Conservation (phyloP, 1,139 yeast species). For the Hansenula sp. region DNA sequence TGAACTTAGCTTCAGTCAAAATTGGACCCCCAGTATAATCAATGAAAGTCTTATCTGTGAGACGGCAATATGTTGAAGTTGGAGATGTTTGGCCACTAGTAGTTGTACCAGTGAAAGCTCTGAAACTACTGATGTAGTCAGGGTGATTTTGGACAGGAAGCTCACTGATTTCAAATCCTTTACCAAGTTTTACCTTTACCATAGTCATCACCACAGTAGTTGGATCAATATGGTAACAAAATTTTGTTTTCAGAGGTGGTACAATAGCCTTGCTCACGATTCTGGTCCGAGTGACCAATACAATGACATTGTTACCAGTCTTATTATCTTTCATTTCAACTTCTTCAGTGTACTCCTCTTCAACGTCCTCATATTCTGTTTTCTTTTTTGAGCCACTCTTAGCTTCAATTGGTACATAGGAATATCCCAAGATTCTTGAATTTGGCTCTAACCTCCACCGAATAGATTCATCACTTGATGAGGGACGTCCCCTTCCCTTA, state of each 20-base stretch:
- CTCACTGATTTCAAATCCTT: constrained; percentile 8
- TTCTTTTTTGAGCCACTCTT: constrained; percentile 12
- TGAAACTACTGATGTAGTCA: constrained; percentile 1
- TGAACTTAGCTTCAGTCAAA: too few relatives aligned
- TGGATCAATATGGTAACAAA: constrained; percentile 15
- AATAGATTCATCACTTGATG: constrained; percentile 16
- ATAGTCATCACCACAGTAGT: neutral
- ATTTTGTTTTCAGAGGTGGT: constrained; percentile 7
- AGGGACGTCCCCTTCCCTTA: constrained; percentile 83
- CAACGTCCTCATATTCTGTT: too few relatives aligned
- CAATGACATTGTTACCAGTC: too few relatives aligned
- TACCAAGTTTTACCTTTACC: constrained; percentile 11
- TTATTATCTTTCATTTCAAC: neutral
- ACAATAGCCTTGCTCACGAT: too few relatives aligned
- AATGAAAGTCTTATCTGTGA: too few relatives aligned
- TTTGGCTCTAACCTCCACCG: constrained; percentile 12
- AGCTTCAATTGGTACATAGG: constrained; percentile 9
- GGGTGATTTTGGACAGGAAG: constrained; percentile 2
- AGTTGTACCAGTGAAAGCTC: neutral
- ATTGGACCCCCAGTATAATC: too few relatives aligned
- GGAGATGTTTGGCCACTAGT: too few relatives aligned
- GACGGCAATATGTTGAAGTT: too few relatives aligned
- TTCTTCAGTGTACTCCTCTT: too few relatives aligned
- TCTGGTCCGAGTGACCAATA: too few relatives aligned
- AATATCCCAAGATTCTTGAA: constrained; percentile 4